Evolutionary conservation across 2,329 filamentous ascomycete genomes (phyloP).

Genomic region (Ilyonectria destructans): DNA sequence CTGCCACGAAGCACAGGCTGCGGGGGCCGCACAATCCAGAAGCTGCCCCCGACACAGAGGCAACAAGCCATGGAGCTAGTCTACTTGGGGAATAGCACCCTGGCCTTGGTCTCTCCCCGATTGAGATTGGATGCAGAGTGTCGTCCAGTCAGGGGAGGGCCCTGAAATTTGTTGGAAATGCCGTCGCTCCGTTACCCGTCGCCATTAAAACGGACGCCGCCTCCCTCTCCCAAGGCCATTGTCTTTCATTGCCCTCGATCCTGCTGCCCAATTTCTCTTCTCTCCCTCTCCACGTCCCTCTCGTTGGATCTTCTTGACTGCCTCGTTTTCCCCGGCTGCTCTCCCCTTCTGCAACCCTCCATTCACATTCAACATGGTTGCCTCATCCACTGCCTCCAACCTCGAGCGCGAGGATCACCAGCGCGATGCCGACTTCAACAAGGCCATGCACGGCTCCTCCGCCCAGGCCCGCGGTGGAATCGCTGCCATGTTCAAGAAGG

Average conservation of each 20-base stretch:
- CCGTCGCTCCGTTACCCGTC: constrained; percentile 39
- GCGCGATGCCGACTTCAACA: constrained; percentile 93
- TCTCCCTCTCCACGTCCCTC: constrained; percentile 8
- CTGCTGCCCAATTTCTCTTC: constrained; percentile 16
- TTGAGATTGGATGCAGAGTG: constrained; percentile 49
- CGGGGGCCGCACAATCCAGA: constrained; percentile 34
- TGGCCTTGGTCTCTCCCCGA: constrained; percentile 43
- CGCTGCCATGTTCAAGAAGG: constrained; percentile 89
- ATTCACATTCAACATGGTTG: constrained; percentile 61
- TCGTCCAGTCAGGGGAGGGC: constrained; percentile 50
- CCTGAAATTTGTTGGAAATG: constrained; percentile 51
- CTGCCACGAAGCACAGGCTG: constrained; percentile 21
- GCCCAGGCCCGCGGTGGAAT: constrained; percentile 81
- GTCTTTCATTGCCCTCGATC: constrained; percentile 35
- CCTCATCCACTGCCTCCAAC: constrained; percentile 55
- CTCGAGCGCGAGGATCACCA: constrained; percentile 88
- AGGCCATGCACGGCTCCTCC: constrained; percentile 85
- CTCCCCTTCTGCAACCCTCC: constrained; percentile 28
- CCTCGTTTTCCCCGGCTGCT: constrained; percentile 29
- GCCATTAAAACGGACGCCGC: constrained; percentile 46
- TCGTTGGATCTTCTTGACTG: constrained; percentile 20
- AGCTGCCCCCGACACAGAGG: constrained; percentile 38
- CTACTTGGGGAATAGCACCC: constrained; percentile 39
- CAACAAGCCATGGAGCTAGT: constrained; percentile 38
- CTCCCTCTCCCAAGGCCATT: constrained; percentile 23